Base-by-base conservation (phyloP, 2,329 filamentous ascomycete genomes). In the Aspergillus hiratsukae region DNA sequence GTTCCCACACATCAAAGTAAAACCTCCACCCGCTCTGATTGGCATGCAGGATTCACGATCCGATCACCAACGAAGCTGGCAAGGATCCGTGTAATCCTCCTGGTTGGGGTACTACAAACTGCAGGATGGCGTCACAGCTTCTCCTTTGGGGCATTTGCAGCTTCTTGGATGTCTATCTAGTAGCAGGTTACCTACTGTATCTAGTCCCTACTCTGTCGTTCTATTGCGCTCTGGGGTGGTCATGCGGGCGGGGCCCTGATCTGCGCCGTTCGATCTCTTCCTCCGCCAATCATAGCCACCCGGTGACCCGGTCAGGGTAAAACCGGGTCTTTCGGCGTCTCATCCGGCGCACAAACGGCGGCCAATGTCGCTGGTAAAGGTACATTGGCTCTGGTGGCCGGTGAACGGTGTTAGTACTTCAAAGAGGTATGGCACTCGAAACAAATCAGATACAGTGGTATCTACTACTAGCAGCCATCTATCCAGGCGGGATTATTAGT, bases 121-220 rank as follows among this genome's bases (percentile, higher is more conserved):
- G 61, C 58, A 57, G 45, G 45, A 65, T 65, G 64, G 56, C 64
- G 63, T 66, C 63, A 66, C 57, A 50, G 60, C 51, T 64, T 45
- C 59, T 62, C 48, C 48, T 61, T 65, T 57, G 54, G 62, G 58
- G 59, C 53, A 45, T 62, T 48, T 64, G 61, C 62, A 66, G 62
- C 54, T 23, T 46, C 14, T 37, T 37, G 31, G 31, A 37, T 17
- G 14, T 5, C 5, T 37, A 14, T 17, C 6, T 37, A 37, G 31
- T 37, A 17, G 14, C 31, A 7, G 6, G 31, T 7, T 37, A 17
- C 1, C 14, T 37, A 3, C 23, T 14, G 14, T 17, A 35, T 17
- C 29, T 31, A 31, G 29, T 11, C 29, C 29, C 11, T 37, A 3
- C 14, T 37, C 14, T 7, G 31, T 37, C 14, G 14, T 17, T 37